Percentiles rank a stretch among this genome's conserved stretches.
Conservation (phyloP, 768 basidiomycete genomes). For the Crepidotus variabilis region DNA sequence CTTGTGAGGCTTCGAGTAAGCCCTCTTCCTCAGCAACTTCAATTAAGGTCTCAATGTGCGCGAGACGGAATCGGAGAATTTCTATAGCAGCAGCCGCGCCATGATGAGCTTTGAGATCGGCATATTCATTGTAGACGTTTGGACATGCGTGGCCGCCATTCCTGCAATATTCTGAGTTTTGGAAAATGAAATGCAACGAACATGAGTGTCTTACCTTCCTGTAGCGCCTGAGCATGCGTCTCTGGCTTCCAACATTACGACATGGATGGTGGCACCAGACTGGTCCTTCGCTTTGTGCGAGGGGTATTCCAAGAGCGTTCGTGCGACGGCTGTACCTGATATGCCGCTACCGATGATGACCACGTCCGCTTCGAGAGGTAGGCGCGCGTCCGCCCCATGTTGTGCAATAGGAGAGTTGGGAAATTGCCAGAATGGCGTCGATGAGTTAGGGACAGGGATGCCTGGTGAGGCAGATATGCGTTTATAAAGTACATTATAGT, state of each 20-base stretch:
- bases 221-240: constrained; percentile 75
- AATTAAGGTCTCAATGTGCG: constrained; percentile 49
- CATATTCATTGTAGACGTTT: constrained; percentile 56
- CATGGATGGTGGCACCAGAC: constrained; percentile 25
- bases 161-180: constrained; percentile 26
- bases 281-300: constrained; percentile 12
- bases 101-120: constrained; percentile 36
- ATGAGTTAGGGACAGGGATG: constrained; percentile 52
- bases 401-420: constrained; percentile 46
- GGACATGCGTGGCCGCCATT: constrained; percentile 73
- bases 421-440: constrained; percentile 60
- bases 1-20: constrained; percentile 49
- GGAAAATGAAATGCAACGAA: background rate
- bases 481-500: constrained; percentile 19
- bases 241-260: constrained; percentile 82
- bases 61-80: constrained; percentile 58
- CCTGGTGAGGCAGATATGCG: constrained; percentile 42
- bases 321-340: constrained; percentile 60
- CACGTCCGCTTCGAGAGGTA: constrained; percentile 55
- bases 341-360: constrained; percentile 79
- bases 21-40: constrained; percentile 50
- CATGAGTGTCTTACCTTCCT: constrained; percentile 41
- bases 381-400: constrained; percentile 21
- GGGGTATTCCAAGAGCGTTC: constrained; percentile 42
- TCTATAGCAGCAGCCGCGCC: constrained; percentile 45